Percentiles rank a stretch among this genome's conserved stretches.
Conservation (phyloP, 495 filamentous ascomycete species). For the Penicillium bovifimosum region DNA sequence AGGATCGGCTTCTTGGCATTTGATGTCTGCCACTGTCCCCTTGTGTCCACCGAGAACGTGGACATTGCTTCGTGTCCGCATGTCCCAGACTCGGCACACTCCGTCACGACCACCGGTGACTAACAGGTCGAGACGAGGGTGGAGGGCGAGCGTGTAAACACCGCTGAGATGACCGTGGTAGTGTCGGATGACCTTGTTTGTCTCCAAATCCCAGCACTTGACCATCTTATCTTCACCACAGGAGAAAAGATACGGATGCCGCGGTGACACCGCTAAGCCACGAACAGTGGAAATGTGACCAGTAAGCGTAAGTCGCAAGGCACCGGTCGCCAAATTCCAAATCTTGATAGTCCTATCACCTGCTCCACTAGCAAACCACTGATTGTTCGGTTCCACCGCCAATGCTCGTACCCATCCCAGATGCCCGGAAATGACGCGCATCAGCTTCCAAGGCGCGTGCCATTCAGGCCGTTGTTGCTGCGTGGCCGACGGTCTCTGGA, state of each 20-base stretch:
- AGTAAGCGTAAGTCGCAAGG: slow-evolving; percentile 78
- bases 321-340: slow-evolving; percentile 89
- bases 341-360: slow-evolving; percentile 98
- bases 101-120: slow-evolving; percentile 95
- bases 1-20: slow-evolving; percentile 94
- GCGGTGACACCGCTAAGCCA: slow-evolving; percentile 83
- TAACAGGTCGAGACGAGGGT: slow-evolving; percentile 90
- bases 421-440: slow-evolving; percentile 95
- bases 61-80: slow-evolving; percentile 91
- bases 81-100: slow-evolving; percentile 95
- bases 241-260: slow-evolving; percentile 96
- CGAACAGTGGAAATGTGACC: slow-evolving; percentile 97
- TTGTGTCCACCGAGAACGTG: slow-evolving; percentile 90
- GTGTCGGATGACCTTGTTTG: slow-evolving; percentile 96
- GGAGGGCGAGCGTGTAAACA: slow-evolving; percentile 85
- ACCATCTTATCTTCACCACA: slow-evolving; percentile 99
- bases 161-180: slow-evolving; percentile 97
- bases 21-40: slow-evolving; percentile 78
- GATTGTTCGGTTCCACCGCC: slow-evolving; percentile 90
- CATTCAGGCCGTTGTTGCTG: slow-evolving; percentile 80
- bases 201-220: slow-evolving; percentile 99
- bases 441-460: slow-evolving; percentile 98
- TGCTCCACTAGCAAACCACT: slow-evolving; percentile 96
- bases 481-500: slow-evolving; percentile 60
- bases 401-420: slow-evolving; percentile 91